phyloP scores from a whole-genome alignment of 371 early-diverging fungal genomes.

The Rhizopus microsporus region DNA sequence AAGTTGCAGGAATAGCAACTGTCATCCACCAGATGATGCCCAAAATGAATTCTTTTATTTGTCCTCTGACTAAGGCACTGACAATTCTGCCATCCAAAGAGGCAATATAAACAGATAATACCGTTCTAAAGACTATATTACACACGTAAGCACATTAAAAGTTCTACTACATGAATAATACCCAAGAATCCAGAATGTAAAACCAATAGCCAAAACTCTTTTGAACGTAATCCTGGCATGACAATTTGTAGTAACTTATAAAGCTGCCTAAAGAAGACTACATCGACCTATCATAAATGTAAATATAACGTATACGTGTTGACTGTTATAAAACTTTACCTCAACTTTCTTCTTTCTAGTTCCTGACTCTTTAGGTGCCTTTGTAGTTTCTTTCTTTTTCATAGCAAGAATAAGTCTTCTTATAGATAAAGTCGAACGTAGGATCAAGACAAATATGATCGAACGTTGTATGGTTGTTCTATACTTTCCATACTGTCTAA shows the following conservation, averaged over 20 bases:
- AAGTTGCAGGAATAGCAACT: constrained; percentile 93
- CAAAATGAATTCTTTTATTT: constrained; percentile 73
- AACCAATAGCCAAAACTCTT: constrained; percentile 79
- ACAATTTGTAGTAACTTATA: constrained; percentile 70
- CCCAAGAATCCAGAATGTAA: constrained; percentile 82
- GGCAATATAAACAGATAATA: constrained; percentile 86
- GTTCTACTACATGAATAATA: constrained; percentile 19
- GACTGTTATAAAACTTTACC: constrained; percentile 17
- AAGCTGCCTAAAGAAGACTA: constrained; percentile 73
- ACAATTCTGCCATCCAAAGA: constrained; percentile 93
- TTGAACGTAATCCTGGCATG: constrained; percentile 78
- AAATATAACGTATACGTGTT: neutral
- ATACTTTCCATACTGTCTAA: constrained; percentile 41
- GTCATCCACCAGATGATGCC: constrained; percentile 90
- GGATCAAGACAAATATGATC: constrained; percentile 41
- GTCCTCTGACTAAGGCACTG: constrained; percentile 80
- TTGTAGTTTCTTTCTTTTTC: constrained; percentile 20
- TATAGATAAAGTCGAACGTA: constrained; percentile 42
- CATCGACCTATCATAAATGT: constrained; percentile 58
- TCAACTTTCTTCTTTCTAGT: constrained; percentile 37
- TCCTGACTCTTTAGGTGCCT: constrained; percentile 16
- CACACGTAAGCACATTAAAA: neutral
- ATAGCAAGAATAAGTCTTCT: constrained; percentile 24
- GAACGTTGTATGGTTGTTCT: constrained; percentile 45
- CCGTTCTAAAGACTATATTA: constrained; percentile 73